These are phyloP conservation scores for Leccinum variicolor DNA, from an alignment of 768 basidiomycete species.

Conservation along the genomic window DNA sequence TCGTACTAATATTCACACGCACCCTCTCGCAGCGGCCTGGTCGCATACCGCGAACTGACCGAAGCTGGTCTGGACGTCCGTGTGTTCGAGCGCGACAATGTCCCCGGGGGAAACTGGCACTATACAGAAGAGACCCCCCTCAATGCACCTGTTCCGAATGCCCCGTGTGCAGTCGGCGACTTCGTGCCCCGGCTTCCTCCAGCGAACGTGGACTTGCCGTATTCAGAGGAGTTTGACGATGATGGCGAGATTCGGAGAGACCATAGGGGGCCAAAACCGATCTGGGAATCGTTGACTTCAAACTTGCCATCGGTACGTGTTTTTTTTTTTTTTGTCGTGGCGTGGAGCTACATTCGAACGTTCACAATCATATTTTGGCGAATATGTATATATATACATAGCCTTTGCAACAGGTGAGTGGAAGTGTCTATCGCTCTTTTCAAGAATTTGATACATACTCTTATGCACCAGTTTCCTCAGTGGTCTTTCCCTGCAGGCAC, in stretches of 20 bases:
- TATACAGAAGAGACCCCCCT: conserved; percentile 14
- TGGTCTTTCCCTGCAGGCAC: conserved; percentile 19
- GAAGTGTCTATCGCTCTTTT: neutral
- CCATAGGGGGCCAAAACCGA: conserved; percentile 9
- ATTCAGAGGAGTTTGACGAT: conserved; percentile 8
- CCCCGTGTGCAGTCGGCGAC: neutral
- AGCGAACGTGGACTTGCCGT: conserved; percentile 1
- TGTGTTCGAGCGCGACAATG: conserved; percentile 14
- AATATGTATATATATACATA: neutral
- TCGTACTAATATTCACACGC: neutral
- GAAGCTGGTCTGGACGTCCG: conserved; percentile 16
- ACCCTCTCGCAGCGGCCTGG: conserved; percentile 4
- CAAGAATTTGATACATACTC: neutral
- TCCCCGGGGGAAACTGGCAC: conserved; percentile 14
- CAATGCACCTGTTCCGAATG: conserved; percentile 12
- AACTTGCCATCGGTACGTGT: conserved; percentile 12
- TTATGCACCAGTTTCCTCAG: conserved; percentile 1
- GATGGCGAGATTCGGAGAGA: conserved; percentile 4
- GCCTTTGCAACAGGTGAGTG: neutral
- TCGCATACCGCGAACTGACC: conserved; percentile 12
- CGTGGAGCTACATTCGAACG: neutral
- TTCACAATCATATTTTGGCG: neutral
- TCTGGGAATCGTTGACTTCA: conserved; percentile 14
- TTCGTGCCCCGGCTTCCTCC: conserved; percentile 13
- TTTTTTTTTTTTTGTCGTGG: too few species aligned